Base-by-base conservation (phyloP, 2,329 filamentous ascomycete genomes). In the Neophaeococcomyces aloes region DNA sequence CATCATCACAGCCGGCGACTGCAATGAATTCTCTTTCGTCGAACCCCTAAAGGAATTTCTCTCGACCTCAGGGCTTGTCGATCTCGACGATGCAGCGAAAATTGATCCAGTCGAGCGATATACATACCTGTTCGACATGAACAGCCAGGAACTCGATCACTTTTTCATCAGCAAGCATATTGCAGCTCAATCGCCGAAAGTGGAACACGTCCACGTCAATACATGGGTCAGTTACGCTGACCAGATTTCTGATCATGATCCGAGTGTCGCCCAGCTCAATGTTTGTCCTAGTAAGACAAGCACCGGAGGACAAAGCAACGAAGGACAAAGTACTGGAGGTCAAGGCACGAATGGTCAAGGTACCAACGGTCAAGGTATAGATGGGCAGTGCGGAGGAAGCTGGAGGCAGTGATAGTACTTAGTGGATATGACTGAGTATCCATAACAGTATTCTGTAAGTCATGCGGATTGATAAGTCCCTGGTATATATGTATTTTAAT, bases 21-120 rank as follows among this genome's bases (percentile, higher is more conserved):
- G 80, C 58, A 85, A 86, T 66, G 81, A 86, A 59, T 85, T 82
- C 57, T 58, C 71, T 4, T 78, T 79, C 48, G 79, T 78, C 7
- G 55, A 69, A 57, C 79, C 81, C 1, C 59, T 84, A 38, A 58
- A 68, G 47, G 63, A 63, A 1, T 82, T 84, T 50, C 56, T 65
- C 1, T 49, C 60, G 3, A 63, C 69, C 15, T 79, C 76, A 0
- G 70, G 72, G 2, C 64, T 85, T 35, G 52, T 67, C 27, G 79
- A 84, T 50, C 62, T 83, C 1, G 79, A 85, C 53, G 77, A 72
- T 4, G 75, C 73, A 0, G 71, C 66, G 3, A 65, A 65, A 4
- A 70, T 77, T 8, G 61, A 68, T 3, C 55, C 63, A 2, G 56
- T 61, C 19, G 81, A 86, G 66, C 66, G 81, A 7, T 86, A 86